These are phyloP conservation scores for Polyporus arcularius DNA, from an alignment of 768 basidiomycete species.

Conservation along the genomic window DNA sequence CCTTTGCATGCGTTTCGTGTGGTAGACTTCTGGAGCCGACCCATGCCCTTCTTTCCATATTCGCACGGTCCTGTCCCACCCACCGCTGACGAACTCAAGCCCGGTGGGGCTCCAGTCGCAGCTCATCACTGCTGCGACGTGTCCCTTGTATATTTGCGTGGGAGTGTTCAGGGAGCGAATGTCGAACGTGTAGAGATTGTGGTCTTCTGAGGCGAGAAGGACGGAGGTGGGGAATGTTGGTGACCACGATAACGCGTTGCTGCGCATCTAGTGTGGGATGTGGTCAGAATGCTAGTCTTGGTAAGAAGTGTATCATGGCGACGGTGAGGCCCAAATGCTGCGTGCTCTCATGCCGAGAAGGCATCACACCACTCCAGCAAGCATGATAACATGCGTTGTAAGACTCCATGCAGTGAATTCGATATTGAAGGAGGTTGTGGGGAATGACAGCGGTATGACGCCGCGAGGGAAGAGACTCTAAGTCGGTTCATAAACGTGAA, in stretches of 20 bases:
- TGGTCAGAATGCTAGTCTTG: slow-evolving; percentile 4
- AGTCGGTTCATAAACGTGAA: background rate
- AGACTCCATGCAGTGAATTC: no score
- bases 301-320: background rate
- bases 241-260: slow-evolving; percentile 92
- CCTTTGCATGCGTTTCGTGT: slow-evolving; percentile 99
- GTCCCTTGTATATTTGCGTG: slow-evolving; percentile 94
- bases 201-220: slow-evolving; percentile 96
- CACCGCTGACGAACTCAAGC: slow-evolving; percentile 92
- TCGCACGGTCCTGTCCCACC: slow-evolving; percentile 93
- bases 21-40: slow-evolving; percentile 85
- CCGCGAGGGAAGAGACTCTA: no score
- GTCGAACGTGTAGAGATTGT: slow-evolving; percentile 98
- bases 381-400: no score
- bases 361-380: no score
- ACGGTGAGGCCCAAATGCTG: background rate
- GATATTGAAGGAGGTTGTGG: no score
- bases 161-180: slow-evolving; percentile 81
- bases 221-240: slow-evolving; percentile 92
- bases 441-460: no score
- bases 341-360: no score
- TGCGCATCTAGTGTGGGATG: slow-evolving; percentile 61
- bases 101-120: slow-evolving; percentile 99
- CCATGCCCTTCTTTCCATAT: slow-evolving; percentile 92
- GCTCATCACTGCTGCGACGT: slow-evolving; percentile 94